A percentile compares a stretch with the other conserved stretches of the same genome.
These are phyloP conservation scores for Diaporthe vaccinii DNA, from an alignment of 2,329 filamentous ascomycete species.

Conservation along the genomic window DNA sequence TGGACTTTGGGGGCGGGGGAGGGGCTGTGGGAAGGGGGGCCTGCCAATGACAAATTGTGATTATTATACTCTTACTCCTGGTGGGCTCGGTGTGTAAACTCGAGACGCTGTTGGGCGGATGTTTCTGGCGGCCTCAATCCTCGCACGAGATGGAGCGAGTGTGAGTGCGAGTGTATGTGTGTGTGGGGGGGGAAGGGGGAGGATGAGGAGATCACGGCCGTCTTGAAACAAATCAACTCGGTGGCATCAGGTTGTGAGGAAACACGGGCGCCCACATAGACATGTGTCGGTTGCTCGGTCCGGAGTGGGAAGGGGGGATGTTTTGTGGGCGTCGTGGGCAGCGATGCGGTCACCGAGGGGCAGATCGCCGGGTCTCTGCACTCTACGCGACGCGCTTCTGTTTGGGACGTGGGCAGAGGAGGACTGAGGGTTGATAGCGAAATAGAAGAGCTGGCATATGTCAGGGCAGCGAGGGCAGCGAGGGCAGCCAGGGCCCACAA, in stretches of 20 bases:
- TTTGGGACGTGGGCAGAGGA: constrained; percentile 18
- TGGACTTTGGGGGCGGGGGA: constrained; percentile 14
- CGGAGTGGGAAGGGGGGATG: background rate
- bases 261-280: constrained; percentile 28
- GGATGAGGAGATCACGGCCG: constrained; percentile 32
- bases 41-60: constrained; percentile 35
- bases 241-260: constrained; percentile 20
- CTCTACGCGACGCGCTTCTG: constrained; percentile 27
- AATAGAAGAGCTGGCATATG: background rate
- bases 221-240: constrained; percentile 22
- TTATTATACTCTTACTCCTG: background rate
- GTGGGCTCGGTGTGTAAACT: background rate
- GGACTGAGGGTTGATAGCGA: background rate
- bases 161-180: background rate
- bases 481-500: constrained; percentile 5
- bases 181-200: background rate
- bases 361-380: constrained; percentile 13
- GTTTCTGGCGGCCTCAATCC: constrained; percentile 30
- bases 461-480: background rate
- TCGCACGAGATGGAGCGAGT: background rate
- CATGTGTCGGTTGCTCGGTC: constrained; percentile 21
- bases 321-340: constrained; percentile 8
- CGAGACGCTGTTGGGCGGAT: constrained; percentile 22
- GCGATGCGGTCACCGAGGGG: constrained; percentile 23
- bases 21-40: background rate